Evolutionary conservation across 345 rosid genomes (phyloP).

Genomic region (Conringia planisiliqua): DNA sequence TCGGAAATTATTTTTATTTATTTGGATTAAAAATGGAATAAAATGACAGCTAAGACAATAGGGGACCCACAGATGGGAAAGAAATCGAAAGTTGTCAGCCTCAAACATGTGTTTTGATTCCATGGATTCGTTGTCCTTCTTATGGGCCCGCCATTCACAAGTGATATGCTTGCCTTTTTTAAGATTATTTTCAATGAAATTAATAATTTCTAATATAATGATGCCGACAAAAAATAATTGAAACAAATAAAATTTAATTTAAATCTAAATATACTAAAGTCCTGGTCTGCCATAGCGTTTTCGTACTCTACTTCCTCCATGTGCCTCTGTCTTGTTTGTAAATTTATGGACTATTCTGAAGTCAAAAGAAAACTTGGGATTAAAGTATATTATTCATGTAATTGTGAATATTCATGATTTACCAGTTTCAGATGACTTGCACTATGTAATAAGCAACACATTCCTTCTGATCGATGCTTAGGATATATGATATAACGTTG

Average conservation of each 20-base stretch:
- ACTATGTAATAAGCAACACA: conserved; percentile 11
- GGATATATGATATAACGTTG: neutral
- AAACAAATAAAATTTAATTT: neutral
- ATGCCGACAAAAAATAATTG: conserved; percentile 14
- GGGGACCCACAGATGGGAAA: conserved; percentile 25
- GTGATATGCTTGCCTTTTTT: conserved; percentile 7
- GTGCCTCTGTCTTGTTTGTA: conserved; percentile 20
- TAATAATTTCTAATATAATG: neutral
- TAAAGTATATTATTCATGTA: conserved; percentile 13
- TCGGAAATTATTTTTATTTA: conserved; percentile 6
- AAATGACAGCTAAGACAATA: conserved; percentile 22
- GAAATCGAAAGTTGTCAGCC: conserved; percentile 29
- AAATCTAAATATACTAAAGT: conserved; percentile 6
- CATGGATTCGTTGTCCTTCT: conserved; percentile 36
- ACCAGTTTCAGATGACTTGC: neutral
- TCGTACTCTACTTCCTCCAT: conserved; percentile 19
- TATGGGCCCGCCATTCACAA: conserved; percentile 32
- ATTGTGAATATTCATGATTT: neutral
- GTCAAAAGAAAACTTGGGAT: conserved; percentile 7
- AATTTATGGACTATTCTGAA: conserved; percentile 9
- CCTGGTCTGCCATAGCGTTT: conserved; percentile 27
- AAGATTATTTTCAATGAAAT: neutral
- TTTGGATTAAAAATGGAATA: neutral
- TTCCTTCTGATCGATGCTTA: conserved; percentile 19
- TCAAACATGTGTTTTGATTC: conserved; percentile 39